These are phyloP conservation scores for Aspergillus pseudoterreus DNA, from an alignment of 2,329 filamentous ascomycete species.

Conservation along the genomic window DNA sequence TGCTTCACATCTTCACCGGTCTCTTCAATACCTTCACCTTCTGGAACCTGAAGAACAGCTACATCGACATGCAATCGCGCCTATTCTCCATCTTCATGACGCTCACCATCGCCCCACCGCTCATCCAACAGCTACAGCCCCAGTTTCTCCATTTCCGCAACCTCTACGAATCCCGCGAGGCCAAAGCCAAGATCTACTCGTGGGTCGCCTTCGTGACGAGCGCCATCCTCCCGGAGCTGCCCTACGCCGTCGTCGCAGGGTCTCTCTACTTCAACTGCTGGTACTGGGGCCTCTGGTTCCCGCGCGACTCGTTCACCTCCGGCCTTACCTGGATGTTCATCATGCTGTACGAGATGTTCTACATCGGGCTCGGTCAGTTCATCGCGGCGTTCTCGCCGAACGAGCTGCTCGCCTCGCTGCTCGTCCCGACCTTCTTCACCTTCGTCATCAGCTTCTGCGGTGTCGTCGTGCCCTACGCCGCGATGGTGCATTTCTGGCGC, in stretches of 20 bases:
- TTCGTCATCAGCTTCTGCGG: conserved; percentile 71
- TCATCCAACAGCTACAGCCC: conserved; percentile 75
- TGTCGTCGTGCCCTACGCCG: conserved; percentile 64
- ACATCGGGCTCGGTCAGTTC: conserved; percentile 62
- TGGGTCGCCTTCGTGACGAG: conserved; percentile 69
- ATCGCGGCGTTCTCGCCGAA: conserved; percentile 66
- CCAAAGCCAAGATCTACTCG: conserved; percentile 74
- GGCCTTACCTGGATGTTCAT: conserved; percentile 63
- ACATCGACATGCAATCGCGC: conserved; percentile 64
- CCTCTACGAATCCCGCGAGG: conserved; percentile 69
- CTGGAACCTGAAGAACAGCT: conserved; percentile 56
- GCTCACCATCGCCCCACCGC: conserved; percentile 67
- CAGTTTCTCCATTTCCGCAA: conserved; percentile 63
- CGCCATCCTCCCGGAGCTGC: conserved; percentile 65
- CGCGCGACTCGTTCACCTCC: conserved; percentile 53
- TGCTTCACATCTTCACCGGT: conserved; percentile 59
- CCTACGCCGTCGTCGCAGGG: conserved; percentile 64
- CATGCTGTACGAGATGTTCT: conserved; percentile 64
- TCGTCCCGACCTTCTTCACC: conserved; percentile 67
- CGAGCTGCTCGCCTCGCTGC: conserved; percentile 61
- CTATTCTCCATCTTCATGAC: conserved; percentile 76
- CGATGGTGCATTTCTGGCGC: conserved; percentile 64
- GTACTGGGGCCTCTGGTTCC: conserved; percentile 57
- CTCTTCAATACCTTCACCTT: conserved; percentile 71
- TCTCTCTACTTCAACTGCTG: conserved; percentile 63